phyloP scores from a whole-genome alignment of 2,329 filamentous ascomycete genomes.

The Nemania abortiva region DNA sequence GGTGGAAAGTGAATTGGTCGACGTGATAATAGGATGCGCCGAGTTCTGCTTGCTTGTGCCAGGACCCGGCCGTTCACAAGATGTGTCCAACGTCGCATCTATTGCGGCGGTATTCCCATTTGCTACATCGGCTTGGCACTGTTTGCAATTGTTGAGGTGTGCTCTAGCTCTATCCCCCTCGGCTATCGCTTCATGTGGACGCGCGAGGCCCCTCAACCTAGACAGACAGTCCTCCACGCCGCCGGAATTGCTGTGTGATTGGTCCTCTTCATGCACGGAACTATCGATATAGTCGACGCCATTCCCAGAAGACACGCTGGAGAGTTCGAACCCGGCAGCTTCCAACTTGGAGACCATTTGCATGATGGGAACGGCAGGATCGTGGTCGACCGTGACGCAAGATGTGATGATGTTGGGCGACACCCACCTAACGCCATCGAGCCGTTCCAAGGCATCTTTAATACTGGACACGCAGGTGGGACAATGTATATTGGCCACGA shows the following conservation, averaged over 20 bases:
- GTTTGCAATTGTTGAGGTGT: conserved; percentile 60
- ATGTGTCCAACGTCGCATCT: conserved; percentile 27
- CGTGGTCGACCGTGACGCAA: conserved; percentile 66
- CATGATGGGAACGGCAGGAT: conserved; percentile 59
- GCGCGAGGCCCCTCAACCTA: conserved; percentile 17
- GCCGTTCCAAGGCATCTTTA: conserved; percentile 65
- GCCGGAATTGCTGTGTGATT: conserved; percentile 27
- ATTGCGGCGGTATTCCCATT: conserved; percentile 11
- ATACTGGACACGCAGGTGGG: conserved; percentile 79
- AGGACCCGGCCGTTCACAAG: conserved; percentile 17
- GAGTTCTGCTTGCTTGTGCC: conserved; percentile 57
- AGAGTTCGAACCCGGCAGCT: conserved; percentile 70
- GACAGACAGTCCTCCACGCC: conserved; percentile 43
- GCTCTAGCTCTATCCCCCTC: conserved; percentile 46
- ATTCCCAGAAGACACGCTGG: conserved; percentile 58
- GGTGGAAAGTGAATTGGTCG: conserved; percentile 33
- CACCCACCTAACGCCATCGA: conserved; percentile 65
- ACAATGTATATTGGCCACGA: conserved; percentile 82
- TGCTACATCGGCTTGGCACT: conserved; percentile 52
- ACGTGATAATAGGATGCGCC: conserved; percentile 54
- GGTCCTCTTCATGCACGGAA: conserved; percentile 37
- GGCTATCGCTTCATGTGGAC: conserved; percentile 32
- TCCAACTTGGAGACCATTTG: conserved; percentile 62
- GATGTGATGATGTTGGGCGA: conserved; percentile 79
- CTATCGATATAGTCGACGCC: conserved; percentile 46